phyloP scores from a whole-genome alignment of 306 rosid genomes.

The Mimosa bimucronata region DNA sequence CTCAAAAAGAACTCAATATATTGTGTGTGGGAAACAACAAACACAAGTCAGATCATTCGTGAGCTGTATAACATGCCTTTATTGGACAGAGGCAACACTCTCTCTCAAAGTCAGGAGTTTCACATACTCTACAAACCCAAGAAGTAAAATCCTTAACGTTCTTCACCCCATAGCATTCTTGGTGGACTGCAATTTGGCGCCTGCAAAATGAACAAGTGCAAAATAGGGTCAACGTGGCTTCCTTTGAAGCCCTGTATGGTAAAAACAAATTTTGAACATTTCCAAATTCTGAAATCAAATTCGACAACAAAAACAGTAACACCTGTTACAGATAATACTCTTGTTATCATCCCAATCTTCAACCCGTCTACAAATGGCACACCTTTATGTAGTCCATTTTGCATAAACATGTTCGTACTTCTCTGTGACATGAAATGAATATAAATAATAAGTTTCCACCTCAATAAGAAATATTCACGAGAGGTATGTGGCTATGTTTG shows the following conservation, averaged over 20 bases:
- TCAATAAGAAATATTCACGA: slow-evolving; percentile 34
- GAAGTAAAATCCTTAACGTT: slow-evolving; percentile 85
- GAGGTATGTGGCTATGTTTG: not conserved
- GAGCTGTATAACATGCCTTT: slow-evolving; percentile 57
- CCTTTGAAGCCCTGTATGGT: slow-evolving; percentile 17
- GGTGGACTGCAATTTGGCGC: slow-evolving; percentile 96
- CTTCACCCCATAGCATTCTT: slow-evolving; percentile 94
- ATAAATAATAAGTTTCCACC: slow-evolving; percentile 27
- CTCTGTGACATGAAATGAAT: slow-evolving; percentile 55
- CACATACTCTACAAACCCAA: slow-evolving; percentile 98
- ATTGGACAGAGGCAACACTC: slow-evolving; percentile 98
- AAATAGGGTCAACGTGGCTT: slow-evolving; percentile 14
- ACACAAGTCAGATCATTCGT: slow-evolving; percentile 26
- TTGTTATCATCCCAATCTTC: slow-evolving; percentile 95
- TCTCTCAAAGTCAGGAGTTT: slow-evolving; percentile 76
- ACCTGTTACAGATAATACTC: slow-evolving; percentile 95
- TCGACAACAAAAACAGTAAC: slow-evolving; percentile 36
- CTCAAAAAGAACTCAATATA: slow-evolving; percentile 22
- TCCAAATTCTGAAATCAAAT: slow-evolving; percentile 24
- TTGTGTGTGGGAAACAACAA: not conserved
- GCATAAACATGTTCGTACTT: slow-evolving; percentile 73
- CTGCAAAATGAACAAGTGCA: slow-evolving; percentile 47
- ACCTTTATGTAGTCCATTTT: slow-evolving; percentile 89
- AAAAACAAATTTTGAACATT: slow-evolving; percentile 28
- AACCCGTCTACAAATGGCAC: slow-evolving; percentile 95